A percentile compares a stretch with the other conserved stretches of the same genome.
Conservation (phyloP, 116 monocot genomes). For the Papilionanthe hybrid region DNA sequence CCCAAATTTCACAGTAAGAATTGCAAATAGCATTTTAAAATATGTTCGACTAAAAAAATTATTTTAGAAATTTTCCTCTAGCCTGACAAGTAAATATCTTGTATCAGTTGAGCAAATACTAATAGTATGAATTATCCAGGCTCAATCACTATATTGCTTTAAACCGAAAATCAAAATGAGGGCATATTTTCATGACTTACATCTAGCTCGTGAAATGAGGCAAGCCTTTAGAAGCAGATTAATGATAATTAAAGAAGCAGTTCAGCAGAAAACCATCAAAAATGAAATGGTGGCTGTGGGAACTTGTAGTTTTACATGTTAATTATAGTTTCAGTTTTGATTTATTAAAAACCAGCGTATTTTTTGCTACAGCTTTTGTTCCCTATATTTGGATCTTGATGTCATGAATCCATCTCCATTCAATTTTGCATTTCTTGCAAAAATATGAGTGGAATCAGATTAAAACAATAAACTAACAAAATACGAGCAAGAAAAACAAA, state of each 20-base stretch:
- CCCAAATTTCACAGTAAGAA: neutral
- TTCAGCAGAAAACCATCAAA: no score
- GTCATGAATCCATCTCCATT: neutral
- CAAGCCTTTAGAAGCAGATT: neutral
- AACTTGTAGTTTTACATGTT: neutral
- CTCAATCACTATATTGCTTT: neutral
- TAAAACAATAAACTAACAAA: neutral
- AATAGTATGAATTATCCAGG: neutral
- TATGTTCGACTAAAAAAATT: neutral
- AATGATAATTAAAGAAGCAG: neutral
- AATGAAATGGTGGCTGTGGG: neutral
- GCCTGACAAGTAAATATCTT: neutral
- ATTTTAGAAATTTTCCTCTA: neutral
- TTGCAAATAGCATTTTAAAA: neutral
- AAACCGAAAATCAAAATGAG: no score
- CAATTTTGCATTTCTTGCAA: neutral
- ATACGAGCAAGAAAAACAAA: neutral
- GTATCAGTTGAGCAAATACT: neutral
- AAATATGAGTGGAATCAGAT: neutral
- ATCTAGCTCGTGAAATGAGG: neutral
- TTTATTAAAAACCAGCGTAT: neutral
- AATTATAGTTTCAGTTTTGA: neutral
- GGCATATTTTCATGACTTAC: neutral
- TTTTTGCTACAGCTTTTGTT: neutral
- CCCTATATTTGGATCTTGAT: neutral